Conservation (phyloP, 495 filamentous ascomycete species). For the Physcia stellaris region DNA sequence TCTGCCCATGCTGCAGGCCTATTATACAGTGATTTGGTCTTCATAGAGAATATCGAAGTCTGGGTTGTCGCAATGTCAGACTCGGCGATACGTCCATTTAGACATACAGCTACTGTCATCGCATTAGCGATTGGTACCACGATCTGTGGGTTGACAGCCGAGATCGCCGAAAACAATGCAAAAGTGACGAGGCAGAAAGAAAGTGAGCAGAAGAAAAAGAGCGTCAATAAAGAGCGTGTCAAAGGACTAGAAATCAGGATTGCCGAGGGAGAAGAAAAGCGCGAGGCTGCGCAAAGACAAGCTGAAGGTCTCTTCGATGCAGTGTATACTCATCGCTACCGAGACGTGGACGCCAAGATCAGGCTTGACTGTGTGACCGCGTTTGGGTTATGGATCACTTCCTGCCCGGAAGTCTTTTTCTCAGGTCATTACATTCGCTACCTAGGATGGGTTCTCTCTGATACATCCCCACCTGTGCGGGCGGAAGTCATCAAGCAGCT, state of each 20-base stretch:
- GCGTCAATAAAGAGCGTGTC: conserved; percentile 59
- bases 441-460: conserved; percentile 86
- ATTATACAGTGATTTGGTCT: conserved; percentile 55
- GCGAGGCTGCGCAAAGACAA: conserved; percentile 46
- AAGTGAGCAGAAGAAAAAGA: conserved; percentile 63
- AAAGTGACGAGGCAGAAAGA: conserved; percentile 70
- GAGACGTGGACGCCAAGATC: conserved; percentile 81
- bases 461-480: conserved; percentile 52
- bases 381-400: conserved; percentile 74
- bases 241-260: conserved; percentile 53
- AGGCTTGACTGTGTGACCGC: conserved; percentile 72
- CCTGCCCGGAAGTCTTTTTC: conserved; percentile 73
- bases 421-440: conserved; percentile 80
- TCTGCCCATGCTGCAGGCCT: conserved; percentile 60
- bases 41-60: conserved; percentile 72
- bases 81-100: conserved; percentile 67
- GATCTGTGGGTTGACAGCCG: conserved; percentile 48
- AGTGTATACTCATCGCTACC: conserved; percentile 87
- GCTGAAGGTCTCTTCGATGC: conserved; percentile 77
- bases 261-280: conserved; percentile 49
- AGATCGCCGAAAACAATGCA: conserved; percentile 52
- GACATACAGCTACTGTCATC: conserved; percentile 80
- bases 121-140: conserved; percentile 59
- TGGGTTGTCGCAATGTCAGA: conserved; percentile 85
- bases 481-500: conserved; percentile 73